Base-by-base conservation (phyloP, 345 rosid species). In the Reutealis trisperma region DNA sequence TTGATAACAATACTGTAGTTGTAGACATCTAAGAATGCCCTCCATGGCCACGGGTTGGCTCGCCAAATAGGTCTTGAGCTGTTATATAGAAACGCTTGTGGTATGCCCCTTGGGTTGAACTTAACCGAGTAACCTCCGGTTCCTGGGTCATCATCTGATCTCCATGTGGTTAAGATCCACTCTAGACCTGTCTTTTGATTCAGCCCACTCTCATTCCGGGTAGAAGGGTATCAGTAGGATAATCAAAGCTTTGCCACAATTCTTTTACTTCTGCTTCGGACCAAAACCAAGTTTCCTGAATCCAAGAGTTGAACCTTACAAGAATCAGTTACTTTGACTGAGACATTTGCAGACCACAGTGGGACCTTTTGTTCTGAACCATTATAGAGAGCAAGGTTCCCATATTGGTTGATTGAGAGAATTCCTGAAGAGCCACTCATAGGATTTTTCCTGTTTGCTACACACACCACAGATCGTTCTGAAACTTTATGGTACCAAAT, bases 161-260 rank as follows among this genome's bases (percentile, higher is more conserved):
- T 84, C 81, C 83, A 81, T 0, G 84, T 78, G 3, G 71, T 76
- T 16, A 76, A 1, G 44, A 47, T 14, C 61, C 54, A 24, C 22
- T 67, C 44, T 64, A 47, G 60, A 13, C 82, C 80, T 4, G 69
- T 71, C 54, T 42, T 72, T 7, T 13, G 66, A 44, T 80, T 47
- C 57, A 60, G n/a, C 51, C 73, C 73, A 3, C 7, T 49, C 21
- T 76, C 81, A 74, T 70, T 2, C 70, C 73, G 1, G 79, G 81
- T 0, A 84, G 60, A 19, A 76, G 0, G 1, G 76, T 75, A 51
- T 80, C 61, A 0, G 86, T 72, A 0, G 83, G 88, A 21, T 72
- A 34, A 78, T 82, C 81, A 60, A 83, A 85, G 63, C 84, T 85
- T 49, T 85, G 83, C 84, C 84, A 83, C 19, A 76, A 69, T 47